A percentile compares a stretch with the other conserved stretches of the same genome.
Evolutionary conservation across 1,284 basidiomycete species (phyloP).

Genomic region (Marasmius sp.): DNA sequence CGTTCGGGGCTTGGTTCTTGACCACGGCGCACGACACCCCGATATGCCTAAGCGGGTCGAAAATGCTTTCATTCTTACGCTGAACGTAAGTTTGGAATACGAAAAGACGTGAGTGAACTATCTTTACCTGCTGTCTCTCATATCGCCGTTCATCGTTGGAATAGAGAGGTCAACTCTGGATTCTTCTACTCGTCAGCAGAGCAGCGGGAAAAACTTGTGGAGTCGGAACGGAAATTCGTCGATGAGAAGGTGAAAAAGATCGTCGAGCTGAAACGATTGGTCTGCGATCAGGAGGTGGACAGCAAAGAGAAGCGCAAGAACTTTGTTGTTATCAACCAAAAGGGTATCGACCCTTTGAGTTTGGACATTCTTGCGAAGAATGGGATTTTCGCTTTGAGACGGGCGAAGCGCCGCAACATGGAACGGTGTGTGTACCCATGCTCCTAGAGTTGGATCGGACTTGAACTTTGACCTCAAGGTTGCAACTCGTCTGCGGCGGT

Average conservation of each 20-base stretch:
- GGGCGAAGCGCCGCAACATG: slow-evolving; percentile 98
- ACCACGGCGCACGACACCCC: slow-evolving; percentile 95
- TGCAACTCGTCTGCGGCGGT: slow-evolving; percentile 95
- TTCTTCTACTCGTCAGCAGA: slow-evolving; percentile 99
- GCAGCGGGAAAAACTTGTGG: slow-evolving; percentile 98
- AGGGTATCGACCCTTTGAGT: slow-evolving; percentile 98
- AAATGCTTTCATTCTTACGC: slow-evolving; percentile 93
- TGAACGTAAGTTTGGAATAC: slow-evolving; percentile 98
- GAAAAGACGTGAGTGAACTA: slow-evolving; percentile 90
- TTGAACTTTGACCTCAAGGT: slow-evolving; percentile 40
- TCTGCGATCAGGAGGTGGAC: slow-evolving; percentile 91
- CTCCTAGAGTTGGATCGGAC: slow-evolving; percentile 10
- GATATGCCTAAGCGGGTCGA: slow-evolving; percentile 99
- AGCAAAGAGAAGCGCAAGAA: slow-evolving; percentile 78
- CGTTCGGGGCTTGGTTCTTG: slow-evolving; percentile 91
- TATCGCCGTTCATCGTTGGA: slow-evolving; percentile 13
- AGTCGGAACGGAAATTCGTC: slow-evolving; percentile 93
- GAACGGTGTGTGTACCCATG: slow-evolving; percentile 64
- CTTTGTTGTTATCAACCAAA: slow-evolving; percentile 98
- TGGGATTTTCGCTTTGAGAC: slow-evolving; percentile 91
- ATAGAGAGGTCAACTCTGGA: slow-evolving; percentile 96
- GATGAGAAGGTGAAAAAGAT: slow-evolving; percentile 97
- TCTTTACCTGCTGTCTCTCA: slow-evolving; percentile 6
- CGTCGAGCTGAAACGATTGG: slow-evolving; percentile 93
- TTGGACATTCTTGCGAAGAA: slow-evolving; percentile 97